These are phyloP conservation scores for Monoraphidium neglectum DNA, from an alignment of 139 green algal species.

Conservation along the genomic window DNA sequence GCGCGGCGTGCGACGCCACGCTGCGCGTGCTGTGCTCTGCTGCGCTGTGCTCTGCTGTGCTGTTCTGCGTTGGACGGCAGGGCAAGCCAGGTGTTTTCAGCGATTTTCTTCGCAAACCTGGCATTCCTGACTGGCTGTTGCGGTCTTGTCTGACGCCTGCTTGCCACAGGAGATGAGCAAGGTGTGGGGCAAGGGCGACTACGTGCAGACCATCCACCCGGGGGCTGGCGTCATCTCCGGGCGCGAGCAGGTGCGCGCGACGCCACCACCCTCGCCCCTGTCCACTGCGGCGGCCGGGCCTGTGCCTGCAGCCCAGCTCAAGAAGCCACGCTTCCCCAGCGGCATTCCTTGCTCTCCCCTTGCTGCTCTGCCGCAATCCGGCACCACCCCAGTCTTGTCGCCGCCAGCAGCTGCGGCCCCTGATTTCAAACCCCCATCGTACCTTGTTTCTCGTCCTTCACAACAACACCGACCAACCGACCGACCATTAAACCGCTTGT, in stretches of 20 bases:
- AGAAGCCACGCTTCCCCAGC: neutral
- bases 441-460: neutral
- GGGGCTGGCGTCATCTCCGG: slow-evolving; percentile 68
- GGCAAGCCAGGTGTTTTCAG: neutral
- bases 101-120: neutral
- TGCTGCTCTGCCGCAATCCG: neutral
- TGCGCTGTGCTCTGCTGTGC: neutral
- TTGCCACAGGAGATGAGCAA: slow-evolving; percentile 64
- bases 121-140: neutral
- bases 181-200: slow-evolving; percentile 79
- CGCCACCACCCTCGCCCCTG: no score
- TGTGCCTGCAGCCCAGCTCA: neutral
- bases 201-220: slow-evolving; percentile 87
- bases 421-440: neutral
- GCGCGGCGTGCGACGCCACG: neutral
- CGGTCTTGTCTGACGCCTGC: neutral
- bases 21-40: neutral
- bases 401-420: neutral
- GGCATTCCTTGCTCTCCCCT: neutral
- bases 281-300: no score
- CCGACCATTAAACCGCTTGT: neutral
- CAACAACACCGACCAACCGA: neutral
- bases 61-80: neutral
- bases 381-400: neutral
- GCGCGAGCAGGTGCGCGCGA: slow-evolving; percentile 48